phyloP scores from a whole-genome alignment of 2,329 filamentous ascomycete species.

The Macrophomina tecta region DNA sequence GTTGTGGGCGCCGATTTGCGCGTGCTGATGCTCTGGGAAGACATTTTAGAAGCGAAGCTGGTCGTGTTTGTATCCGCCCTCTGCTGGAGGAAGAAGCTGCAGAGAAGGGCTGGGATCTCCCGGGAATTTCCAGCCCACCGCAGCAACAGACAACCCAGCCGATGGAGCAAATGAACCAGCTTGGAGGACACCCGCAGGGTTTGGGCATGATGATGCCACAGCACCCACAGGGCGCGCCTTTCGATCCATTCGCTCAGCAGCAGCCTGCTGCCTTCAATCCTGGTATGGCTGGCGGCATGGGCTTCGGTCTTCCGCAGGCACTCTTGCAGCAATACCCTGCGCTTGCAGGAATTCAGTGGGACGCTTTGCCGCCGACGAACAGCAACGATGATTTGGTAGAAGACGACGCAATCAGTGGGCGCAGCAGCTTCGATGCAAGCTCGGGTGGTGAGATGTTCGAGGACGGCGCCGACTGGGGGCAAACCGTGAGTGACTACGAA shows the following conservation, averaged over 20 bases:
- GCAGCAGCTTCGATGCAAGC: constrained; percentile 81
- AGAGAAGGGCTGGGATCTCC: constrained; percentile 67
- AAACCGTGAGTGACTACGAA: constrained; percentile 25
- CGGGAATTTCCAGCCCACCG: constrained; percentile 65
- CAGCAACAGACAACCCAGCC: constrained; percentile 44
- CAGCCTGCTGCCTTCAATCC: constrained; percentile 32
- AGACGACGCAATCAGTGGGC: constrained; percentile 66
- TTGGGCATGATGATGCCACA: constrained; percentile 40
- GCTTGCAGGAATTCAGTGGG: constrained; percentile 89
- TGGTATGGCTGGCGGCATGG: constrained; percentile 37
- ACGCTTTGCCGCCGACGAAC: constrained; percentile 71
- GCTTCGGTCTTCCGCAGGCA: constrained; percentile 77
- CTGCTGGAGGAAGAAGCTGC: constrained; percentile 92
- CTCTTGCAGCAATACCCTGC: constrained; percentile 91
- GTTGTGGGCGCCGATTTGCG: constrained; percentile 90
- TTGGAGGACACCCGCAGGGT: constrained; percentile 39
- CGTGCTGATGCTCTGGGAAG: constrained; percentile 92
- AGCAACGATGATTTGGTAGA: constrained; percentile 48
- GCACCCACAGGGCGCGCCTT: constrained; percentile 38
- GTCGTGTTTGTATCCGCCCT: constrained; percentile 96
- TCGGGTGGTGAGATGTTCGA: constrained; percentile 73
- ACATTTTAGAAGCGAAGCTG: constrained; percentile 95
- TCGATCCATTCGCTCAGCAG: constrained; percentile 22
- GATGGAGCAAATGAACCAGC: constrained; percentile 30
- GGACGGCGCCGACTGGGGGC: constrained; percentile 56